Evolutionary conservation across 345 rosid species (phyloP), one percentile per base, ranked within the genome.

Genomic region (Gossypium australe): DNA sequence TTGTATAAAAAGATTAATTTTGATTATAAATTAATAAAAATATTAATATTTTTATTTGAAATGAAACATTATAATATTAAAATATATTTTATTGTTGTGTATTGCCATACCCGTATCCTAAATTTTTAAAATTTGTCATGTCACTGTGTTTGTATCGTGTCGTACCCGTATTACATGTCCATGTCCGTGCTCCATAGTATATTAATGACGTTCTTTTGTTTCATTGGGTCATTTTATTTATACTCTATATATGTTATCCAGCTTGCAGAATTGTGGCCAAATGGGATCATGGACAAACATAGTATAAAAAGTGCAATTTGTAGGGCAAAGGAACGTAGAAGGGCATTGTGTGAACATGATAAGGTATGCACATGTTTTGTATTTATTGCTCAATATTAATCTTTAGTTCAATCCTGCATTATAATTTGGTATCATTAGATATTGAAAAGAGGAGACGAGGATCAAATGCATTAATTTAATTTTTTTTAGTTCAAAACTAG

Each of bases 201-300:
- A 34, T 34, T 34, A 6, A 34, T 34, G 41, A 4, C 64, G 13
- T 27, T 52, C 20, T 52, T 20, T 62, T 63, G 20, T 44, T 67
- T 22, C 14, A 22, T 55, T 2, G 22, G 4, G 45, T 41, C 25
- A 22, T 49, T 68, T 58, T 56, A 64, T n/a, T 41, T 7, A 4
- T 60, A 69, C 49, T 17, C 45, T 38, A 16, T 63, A 38, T 70
- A 8, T 17, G 60, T 3, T 9, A 38, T 58, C 55, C 82, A 86
- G 89, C 82, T 86, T 55, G 86, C 89, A 44, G 80, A 86, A 71
- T 76, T 86, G 77, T 86, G 89, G 89, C 89, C 89, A 61, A 78
- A 75, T 74, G 82, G 86, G 61, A 72, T 78, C 51, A 86, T 86
- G 89, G 87, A 84, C 81, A 81, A 81, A 25, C 67, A 68, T 69